These are phyloP conservation scores for Penicillium decumbens DNA, from an alignment of 2,329 filamentous ascomycete genomes.

Conservation along the genomic window DNA sequence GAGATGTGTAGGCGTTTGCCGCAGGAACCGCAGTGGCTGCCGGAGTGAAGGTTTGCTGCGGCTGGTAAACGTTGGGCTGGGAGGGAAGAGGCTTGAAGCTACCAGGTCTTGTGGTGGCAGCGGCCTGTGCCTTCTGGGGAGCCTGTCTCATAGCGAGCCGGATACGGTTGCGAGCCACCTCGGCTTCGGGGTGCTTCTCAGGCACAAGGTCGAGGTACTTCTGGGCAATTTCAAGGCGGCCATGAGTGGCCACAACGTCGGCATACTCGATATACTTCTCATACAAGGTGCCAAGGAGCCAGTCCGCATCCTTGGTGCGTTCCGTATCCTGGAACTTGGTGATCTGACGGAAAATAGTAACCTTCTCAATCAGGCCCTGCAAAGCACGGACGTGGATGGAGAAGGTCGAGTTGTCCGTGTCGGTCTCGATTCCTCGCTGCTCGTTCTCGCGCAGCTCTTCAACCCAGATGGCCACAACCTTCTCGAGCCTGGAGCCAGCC, in stretches of 20 bases:
- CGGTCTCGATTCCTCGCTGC: conserved; percentile 65
- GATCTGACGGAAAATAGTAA: conserved; percentile 91
- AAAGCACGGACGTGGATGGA: conserved; percentile 84
- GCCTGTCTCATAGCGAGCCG: conserved; percentile 72
- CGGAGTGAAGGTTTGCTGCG: conserved; percentile 31
- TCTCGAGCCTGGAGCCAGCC: conserved; percentile 92
- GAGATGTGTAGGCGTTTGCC: conserved; percentile 50
- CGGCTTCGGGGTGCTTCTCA: conserved; percentile 74
- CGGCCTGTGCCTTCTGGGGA: conserved; percentile 42
- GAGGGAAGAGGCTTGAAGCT: conserved; percentile 43
- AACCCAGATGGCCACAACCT: conserved; percentile 93
- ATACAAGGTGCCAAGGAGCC: conserved; percentile 85
- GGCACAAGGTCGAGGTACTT: conserved; percentile 89
- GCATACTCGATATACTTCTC: conserved; percentile 96
- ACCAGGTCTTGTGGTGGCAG: conserved; percentile 35
- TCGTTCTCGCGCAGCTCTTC: conserved; percentile 82
- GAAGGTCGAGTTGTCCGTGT: conserved; percentile 72
- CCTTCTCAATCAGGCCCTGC: conserved; percentile 96
- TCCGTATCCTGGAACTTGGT: conserved; percentile 85
- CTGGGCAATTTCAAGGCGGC: conserved; percentile 78
- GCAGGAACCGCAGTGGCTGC: conserved; percentile 30
- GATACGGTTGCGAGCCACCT: conserved; percentile 79
- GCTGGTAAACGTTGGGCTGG: conserved; percentile 36
- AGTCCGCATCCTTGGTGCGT: conserved; percentile 64
- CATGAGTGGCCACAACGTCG: conserved; percentile 86